Conservation (phyloP, 2,329 filamentous ascomycete species). For the Fonsecaea pugnacius region DNA sequence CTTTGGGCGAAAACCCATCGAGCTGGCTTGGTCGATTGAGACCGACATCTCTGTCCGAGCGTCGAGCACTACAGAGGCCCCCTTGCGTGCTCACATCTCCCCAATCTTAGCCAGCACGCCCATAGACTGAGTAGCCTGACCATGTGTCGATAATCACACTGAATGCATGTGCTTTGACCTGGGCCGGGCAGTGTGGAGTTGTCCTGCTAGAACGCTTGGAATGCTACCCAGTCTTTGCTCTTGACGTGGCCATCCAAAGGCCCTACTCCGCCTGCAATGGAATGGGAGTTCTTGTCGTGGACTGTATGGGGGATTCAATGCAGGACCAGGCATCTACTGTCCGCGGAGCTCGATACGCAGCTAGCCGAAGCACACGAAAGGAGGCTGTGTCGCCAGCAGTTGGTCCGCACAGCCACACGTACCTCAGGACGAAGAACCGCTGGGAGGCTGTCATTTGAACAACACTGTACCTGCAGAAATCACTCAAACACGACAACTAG, state of each 20-base stretch:
- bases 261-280: slow-evolving; percentile 45
- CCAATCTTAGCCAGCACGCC: neutral
- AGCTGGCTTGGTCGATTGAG: too few relatives aligned
- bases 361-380: neutral
- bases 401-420: neutral
- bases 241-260: slow-evolving; percentile 45
- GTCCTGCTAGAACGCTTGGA: slow-evolving; percentile 49
- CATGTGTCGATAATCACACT: slow-evolving; percentile 45
- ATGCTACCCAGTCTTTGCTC: slow-evolving; percentile 46
- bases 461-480: neutral
- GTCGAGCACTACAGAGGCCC: neutral
- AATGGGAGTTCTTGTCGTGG: slow-evolving; percentile 48
- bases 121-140: neutral
- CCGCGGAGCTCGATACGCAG: neutral
- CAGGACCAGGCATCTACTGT: neutral
- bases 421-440: neutral
- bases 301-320: slow-evolving; percentile 40
- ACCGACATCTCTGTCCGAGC: neutral
- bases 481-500: neutral
- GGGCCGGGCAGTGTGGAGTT: slow-evolving; percentile 56
- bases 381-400: neutral
- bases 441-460: neutral
- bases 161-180: slow-evolving; percentile 55
- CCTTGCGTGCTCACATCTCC: neutral
- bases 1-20: too few relatives aligned